Percentiles rank a stretch among this genome's conserved stretches.
Evolutionary conservation across 2,329 filamentous ascomycete genomes (phyloP).

Genomic region (Nemania sp.): DNA sequence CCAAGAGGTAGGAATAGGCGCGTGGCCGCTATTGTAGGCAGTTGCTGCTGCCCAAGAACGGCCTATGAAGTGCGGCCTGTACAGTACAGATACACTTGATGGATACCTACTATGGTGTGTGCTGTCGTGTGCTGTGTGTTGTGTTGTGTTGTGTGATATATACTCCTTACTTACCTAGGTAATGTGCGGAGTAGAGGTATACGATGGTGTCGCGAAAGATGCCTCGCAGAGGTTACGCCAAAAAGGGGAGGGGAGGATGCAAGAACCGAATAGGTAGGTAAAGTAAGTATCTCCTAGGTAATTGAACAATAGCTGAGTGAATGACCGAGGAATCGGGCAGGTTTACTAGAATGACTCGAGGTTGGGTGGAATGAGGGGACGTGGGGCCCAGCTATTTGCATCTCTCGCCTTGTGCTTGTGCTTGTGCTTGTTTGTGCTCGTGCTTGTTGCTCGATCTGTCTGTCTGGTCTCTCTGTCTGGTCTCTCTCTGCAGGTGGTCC

Average conservation of each 20-base stretch:
- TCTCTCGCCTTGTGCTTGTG: neutral
- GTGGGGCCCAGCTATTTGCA: conserved; percentile 22
- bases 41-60: neutral
- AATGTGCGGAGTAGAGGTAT: too few relatives aligned
- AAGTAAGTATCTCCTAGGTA: too few relatives aligned
- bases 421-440: neutral
- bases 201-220: too few relatives aligned
- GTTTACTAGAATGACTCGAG: conserved; percentile 2
- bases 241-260: too few relatives aligned
- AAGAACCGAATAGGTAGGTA: too few relatives aligned
- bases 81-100: too few relatives aligned
- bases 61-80: too few relatives aligned
- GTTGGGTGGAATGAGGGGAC: conserved; percentile 24
- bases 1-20: neutral
- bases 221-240: too few relatives aligned
- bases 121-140: too few relatives aligned
- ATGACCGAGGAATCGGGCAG: neutral
- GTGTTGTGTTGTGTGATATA: too few relatives aligned
- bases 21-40: conserved; percentile 2
- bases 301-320: neutral
- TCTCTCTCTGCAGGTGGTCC: neutral
- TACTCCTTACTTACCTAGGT: too few relatives aligned
- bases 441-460: neutral
- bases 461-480: neutral
- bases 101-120: too few relatives aligned